Base-by-base conservation (phyloP, 345 rosid genomes). In the Cardiospermum halicacabum region DNA sequence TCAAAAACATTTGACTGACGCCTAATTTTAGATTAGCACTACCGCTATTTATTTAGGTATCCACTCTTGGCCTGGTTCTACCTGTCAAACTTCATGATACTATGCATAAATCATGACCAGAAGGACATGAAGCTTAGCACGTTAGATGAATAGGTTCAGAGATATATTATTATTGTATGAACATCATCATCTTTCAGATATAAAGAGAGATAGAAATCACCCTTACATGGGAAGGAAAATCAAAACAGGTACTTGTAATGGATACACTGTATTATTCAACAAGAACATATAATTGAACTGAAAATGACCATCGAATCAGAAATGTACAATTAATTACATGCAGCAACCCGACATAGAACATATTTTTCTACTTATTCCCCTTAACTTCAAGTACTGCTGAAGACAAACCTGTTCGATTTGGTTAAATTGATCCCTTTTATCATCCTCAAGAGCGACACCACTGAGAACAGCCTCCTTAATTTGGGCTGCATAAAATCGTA, bases 391-490 rank as follows among this genome's bases (percentile, higher is more conserved):
- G 27, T 50, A 56, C 54, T n/a, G 22, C 13, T 40, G 47, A 37
- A 7, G 21, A 64, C 4, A 13, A 39, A 90, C 98, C 98, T 93
- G 98, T 68, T 92, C 88, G 75, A 92, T 82, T 76, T 85, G 82
- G 84, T 92, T 92, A 63, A 92, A 92, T 62, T 87, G 78, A 37
- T 82, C 90, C 75, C 90, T 82, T 79, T 92, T 80, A 56, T 78
- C 89, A 56, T 88, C 98, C 70, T 88, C 92, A 67, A 93, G 89
- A 69, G 96, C 82, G 69, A 93, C 92, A 81, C 98, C 98, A 62
- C 60, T 82, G 39, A 89, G 98, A 76, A 92, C 81, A 31, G 98
- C 98, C 63, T 89, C 88, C 86, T 85, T 89, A 53, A 89, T 79
- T 81, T 78, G 83, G 13, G 74, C 91, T 87, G 92, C 30, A 65